Evolutionary conservation across 2,329 filamentous ascomycete genomes (phyloP).

Genomic region (Monilinia aucupariae): DNA sequence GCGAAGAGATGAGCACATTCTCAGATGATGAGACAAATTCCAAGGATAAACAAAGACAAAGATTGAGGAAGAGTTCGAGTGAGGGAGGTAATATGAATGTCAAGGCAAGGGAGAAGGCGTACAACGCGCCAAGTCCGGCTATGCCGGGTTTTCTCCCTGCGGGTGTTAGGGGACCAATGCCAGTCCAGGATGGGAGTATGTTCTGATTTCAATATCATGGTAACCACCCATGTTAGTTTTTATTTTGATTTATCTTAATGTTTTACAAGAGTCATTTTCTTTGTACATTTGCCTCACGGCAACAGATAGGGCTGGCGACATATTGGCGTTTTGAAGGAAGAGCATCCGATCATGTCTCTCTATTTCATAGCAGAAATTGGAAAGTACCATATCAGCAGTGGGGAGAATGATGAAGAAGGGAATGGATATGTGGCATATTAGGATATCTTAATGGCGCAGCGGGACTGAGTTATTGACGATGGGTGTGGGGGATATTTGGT

Average conservation of each 20-base stretch:
- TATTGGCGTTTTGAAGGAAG: constrained; percentile 24
- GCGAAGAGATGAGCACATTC: constrained; percentile 34
- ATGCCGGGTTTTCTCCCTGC: constrained; percentile 25
- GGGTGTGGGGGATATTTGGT: background rate
- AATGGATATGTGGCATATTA: constrained; percentile 16
- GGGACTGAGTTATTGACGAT: constrained; percentile 26
- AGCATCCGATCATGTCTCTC: background rate
- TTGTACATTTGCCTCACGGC: constrained; percentile 24
- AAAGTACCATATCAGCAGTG: constrained; percentile 3
- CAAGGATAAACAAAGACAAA: constrained; percentile 22
- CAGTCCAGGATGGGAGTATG: constrained; percentile 29
- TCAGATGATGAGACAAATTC: constrained; percentile 33
- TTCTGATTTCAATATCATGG: constrained; percentile 25
- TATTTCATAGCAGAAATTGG: constrained; percentile 7
- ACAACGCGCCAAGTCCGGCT: constrained; percentile 29
- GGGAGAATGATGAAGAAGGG: background rate
- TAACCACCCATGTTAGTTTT: constrained; percentile 18
- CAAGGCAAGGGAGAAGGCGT: constrained; percentile 27
- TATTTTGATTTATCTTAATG: constrained; percentile 26
- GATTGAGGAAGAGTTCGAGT: constrained; percentile 32
- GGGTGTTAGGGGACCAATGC: background rate
- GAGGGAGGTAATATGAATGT: constrained; percentile 34
- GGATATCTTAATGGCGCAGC: constrained; percentile 25
- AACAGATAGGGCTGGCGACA: constrained; percentile 24
- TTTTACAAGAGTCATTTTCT: constrained; percentile 28